Base-by-base conservation (phyloP, 2,329 filamentous ascomycete genomes). In the Microcyclospora tardicrescens region DNA sequence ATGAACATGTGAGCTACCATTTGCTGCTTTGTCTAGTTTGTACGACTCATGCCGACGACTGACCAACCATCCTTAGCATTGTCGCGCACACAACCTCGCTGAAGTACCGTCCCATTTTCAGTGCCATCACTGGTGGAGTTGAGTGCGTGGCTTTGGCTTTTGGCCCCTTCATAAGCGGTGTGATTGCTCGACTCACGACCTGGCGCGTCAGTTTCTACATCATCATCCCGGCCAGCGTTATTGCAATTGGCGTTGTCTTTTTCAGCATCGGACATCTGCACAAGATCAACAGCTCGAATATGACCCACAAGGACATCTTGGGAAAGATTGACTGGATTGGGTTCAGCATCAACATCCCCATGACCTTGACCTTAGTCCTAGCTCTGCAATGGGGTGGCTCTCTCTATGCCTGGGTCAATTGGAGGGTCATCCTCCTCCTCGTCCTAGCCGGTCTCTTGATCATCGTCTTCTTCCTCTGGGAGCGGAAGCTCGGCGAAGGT, bases 171-270 rank as follows among this genome's bases (percentile, higher is more conserved):
- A 36, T 59, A 10, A 52, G 53, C 3, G 56, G 53, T 35, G 46
- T 41, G 28, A 38, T 43, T 10, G 41, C 57, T 54, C 47, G 56
- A 47, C 34, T 33, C 38, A 44, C 64, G 2, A 59, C 61, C 10
- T 70, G 67, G 67, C 49, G 67, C n/a, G 66, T 64, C 62, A 67
- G 59, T 42, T 66, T 66, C 52, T 65, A 59, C 31, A 66, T 69
- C 45, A 69, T 70, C 44, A 54, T 71, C 6, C 67, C 68, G 0
- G 59, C 69, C 28, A 62, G 52, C 9, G 43, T 61, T 11, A 61
- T 61, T 1, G 28, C 14, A 12, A 28, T 37, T 16, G 16, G 44
- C 38, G 35, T 40, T 13, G 33, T 44, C 32, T 35, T 45, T 10
- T 43, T 43, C 36, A 34, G 24, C 35, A 34, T 37, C 30, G 27